Evolutionary conservation across 140 eudicot species (phyloP), one percentile per base, ranked within the genome.

Genomic region (Stevia rebaudiana): DNA sequence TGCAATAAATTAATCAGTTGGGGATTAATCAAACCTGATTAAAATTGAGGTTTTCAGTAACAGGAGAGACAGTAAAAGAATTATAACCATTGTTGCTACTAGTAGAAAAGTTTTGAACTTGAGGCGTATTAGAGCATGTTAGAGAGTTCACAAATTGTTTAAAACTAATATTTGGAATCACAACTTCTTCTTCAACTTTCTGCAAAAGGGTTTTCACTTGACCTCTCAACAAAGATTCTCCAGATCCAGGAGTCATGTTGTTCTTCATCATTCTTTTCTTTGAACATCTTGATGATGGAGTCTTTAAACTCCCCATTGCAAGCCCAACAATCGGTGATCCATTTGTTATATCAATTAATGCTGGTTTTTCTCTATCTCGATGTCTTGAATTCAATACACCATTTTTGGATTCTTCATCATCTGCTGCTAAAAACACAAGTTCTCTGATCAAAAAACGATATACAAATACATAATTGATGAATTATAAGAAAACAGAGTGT

Each of bases 271-370:
- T 61, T 30, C 80, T 69, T 61, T 81, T 88, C 77, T 87, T 82
- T 1, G 86, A 75, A 64, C 74, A 37, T 2, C 66, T 77, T 0
- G 88, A 88, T 15, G 75, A 82, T 16, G 97, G 97, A 61, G 97
- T 90, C 59, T 72, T 76, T 63, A 83, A 75, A 21, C 58, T 78
- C 42, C 83, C 95, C 86, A 70, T 86, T 1, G 95, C 95, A 44
- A 90, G 78, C 46, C 97, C 97, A 24, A 90, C 88, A 24, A 90
- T 90, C 0, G 97, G 97, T 0, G 97, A 90, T 64, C 86, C 95
- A 6, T 90, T 90, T 4, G 95, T 90, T 71, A 90, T 86, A 51
- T 90, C 97, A 30, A 87, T 70, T 24, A 90, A 58, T 0, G 90
- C 88, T 0, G 82, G 52, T 47, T 83, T 82, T 10, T 86, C 87